phyloP scores from a whole-genome alignment of 1,139 yeast species.

The Lodderomyces theae region DNA sequence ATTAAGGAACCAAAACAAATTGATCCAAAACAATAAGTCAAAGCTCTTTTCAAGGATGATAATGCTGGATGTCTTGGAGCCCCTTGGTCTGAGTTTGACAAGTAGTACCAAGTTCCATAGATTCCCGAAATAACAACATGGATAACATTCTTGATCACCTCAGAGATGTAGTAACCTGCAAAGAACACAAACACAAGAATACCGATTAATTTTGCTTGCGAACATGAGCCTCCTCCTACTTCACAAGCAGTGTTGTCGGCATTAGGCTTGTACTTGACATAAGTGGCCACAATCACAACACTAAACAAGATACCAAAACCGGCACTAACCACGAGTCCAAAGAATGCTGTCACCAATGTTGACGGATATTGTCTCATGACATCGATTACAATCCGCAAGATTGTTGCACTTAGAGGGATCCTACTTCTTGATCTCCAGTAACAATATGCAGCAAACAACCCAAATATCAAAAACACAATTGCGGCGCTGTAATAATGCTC shows the following conservation, averaged over 20 bases:
- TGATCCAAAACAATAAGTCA: slow-evolving; percentile 87
- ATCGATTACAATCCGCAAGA: slow-evolving; percentile 68
- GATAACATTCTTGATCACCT: slow-evolving; percentile 78
- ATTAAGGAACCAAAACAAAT: slow-evolving; percentile 85
- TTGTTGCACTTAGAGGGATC: slow-evolving; percentile 72
- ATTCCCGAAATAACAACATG: slow-evolving; percentile 85
- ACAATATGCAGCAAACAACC: slow-evolving; percentile 63
- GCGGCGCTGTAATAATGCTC: slow-evolving; percentile 74
- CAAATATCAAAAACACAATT: slow-evolving; percentile 64
- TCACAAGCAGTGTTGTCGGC: slow-evolving; percentile 34
- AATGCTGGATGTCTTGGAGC: slow-evolving; percentile 78
- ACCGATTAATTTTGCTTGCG: slow-evolving; percentile 66
- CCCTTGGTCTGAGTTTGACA: slow-evolving; percentile 74
- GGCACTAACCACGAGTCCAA: slow-evolving; percentile 66
- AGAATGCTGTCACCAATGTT: slow-evolving; percentile 56
- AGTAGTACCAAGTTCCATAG: slow-evolving; percentile 89
- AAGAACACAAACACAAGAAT: slow-evolving; percentile 67
- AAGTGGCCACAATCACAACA: slow-evolving; percentile 67
- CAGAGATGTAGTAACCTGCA: slow-evolving; percentile 84
- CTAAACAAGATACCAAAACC: slow-evolving; percentile 66
- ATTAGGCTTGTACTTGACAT: slow-evolving; percentile 63
- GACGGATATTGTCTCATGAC: slow-evolving; percentile 73
- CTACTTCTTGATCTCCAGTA: slow-evolving; percentile 72
- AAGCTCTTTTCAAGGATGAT: slow-evolving; percentile 78
- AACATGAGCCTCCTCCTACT: slow-evolving; percentile 63